These are phyloP conservation scores for Cladosporium sp. DNA, from an alignment of 2,329 filamentous ascomycete species.

Conservation along the genomic window DNA sequence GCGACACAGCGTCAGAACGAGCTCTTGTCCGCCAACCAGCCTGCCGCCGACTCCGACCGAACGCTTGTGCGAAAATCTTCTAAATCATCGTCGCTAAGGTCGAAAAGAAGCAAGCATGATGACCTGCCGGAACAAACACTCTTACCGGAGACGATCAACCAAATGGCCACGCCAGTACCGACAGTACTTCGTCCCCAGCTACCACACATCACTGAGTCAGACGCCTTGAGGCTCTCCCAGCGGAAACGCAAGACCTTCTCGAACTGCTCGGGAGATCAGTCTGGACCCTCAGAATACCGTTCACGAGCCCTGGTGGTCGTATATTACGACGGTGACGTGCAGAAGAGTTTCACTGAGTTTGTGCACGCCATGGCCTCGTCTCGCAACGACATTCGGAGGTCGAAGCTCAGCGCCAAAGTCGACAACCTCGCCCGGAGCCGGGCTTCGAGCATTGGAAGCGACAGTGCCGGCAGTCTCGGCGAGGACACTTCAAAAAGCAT, in stretches of 20 bases:
- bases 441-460: constrained; percentile 27
- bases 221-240: constrained; percentile 32
- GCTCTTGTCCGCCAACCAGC: constrained; percentile 28
- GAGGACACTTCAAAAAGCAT: constrained; percentile 25
- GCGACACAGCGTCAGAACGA: constrained; percentile 31
- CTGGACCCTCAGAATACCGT: constrained; percentile 59
- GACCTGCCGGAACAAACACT: constrained; percentile 7
- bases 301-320: constrained; percentile 77
- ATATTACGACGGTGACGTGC: constrained; percentile 88
- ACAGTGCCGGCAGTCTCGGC: constrained; percentile 38
- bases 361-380: constrained; percentile 79
- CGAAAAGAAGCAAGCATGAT: constrained; percentile 18
- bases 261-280: constrained; percentile 40
- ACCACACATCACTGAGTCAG: constrained; percentile 31
- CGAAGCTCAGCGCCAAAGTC: constrained; percentile 78
- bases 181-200: constrained; percentile 25
- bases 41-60: constrained; percentile 18
- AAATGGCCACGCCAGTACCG: constrained; percentile 10
- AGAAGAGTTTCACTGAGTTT: constrained; percentile 77
- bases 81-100: constrained; percentile 28
- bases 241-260: constrained; percentile 48
- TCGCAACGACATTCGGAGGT: constrained; percentile 82
- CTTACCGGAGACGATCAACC: neutral
- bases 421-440: constrained; percentile 46
- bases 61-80: constrained; percentile 13